Evolutionary conservation across 306 rosid species (phyloP).

Genomic region (Vigna unguiculata): DNA sequence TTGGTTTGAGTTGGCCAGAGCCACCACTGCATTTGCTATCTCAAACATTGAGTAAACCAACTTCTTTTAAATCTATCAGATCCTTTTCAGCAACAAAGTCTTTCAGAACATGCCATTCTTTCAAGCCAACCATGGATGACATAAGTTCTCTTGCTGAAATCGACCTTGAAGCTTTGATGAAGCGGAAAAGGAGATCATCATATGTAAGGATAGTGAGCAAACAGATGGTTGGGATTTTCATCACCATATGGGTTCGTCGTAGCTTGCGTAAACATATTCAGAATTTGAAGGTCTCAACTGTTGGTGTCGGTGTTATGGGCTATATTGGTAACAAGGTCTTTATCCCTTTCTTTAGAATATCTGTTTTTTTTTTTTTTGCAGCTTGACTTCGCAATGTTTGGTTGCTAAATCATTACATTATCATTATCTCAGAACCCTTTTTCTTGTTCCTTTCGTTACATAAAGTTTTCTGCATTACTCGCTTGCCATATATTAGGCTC

Average conservation of each 20-base stretch:
- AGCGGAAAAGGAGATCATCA: conserved; percentile 72
- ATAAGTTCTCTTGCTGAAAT: conserved; percentile 66
- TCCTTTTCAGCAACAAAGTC: conserved; percentile 70
- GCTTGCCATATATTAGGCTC: conserved; percentile 1
- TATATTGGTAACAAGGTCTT: conserved; percentile 95
- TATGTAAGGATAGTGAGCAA: conserved; percentile 90
- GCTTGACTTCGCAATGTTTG: not conserved
- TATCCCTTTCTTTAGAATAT: conserved; percentile 30
- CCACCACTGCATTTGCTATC: conserved; percentile 72
- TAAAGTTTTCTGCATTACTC: conserved; percentile 11
- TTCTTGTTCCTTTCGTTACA: conserved; percentile 11
- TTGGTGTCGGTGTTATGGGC: conserved; percentile 99
- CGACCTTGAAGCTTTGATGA: conserved; percentile 84
- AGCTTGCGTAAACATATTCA: conserved; percentile 88
- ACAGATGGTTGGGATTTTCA: conserved; percentile 95
- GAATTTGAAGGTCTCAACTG: conserved; percentile 86
- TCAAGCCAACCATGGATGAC: conserved; percentile 64
- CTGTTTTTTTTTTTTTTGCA: not conserved
- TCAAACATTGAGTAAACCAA: conserved; percentile 60
- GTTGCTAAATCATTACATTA: not conserved
- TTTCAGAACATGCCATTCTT: conserved; percentile 57
- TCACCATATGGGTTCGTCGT: conserved; percentile 89
- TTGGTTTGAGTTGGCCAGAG: conserved; percentile 96
- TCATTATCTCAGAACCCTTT: not conserved
- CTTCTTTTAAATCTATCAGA: conserved; percentile 58